Base-by-base conservation (phyloP, 163 green algal species). In the Volvox carteri region DNA sequence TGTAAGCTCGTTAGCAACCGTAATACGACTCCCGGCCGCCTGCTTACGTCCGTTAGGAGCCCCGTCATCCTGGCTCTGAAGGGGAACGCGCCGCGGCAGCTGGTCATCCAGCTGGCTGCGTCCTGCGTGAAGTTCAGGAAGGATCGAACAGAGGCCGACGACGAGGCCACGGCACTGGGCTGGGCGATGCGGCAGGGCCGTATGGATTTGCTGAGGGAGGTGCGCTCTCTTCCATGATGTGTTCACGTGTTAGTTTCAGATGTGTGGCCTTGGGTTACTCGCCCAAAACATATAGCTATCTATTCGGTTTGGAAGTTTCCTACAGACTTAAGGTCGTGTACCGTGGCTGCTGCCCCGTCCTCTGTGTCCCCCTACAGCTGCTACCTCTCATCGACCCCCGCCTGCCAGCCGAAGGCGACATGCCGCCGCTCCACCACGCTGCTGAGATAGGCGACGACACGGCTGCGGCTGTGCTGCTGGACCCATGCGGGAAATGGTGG, bases 391-490 rank as follows among this genome's bases (percentile, higher is more conserved):
- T 21, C 12, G 60, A 77, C 78, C 60, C 78, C 9, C n/a, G 30
- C 23, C 16, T 65, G 9, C 54, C 78, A 5, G 78, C 78, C 25
- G n/a, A 67, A 2, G 78, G 37, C 12, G 60, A 7, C 41, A 39
- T 86, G 78, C 41, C 78, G 14, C 78, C 60, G 14, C 78, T 86
- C 58, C 78, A 86, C 41, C 16, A 65, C 9, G 78, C 78, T 19
- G 78, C 60, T 21, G 16, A 44, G 42, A 19, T 16, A 41, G 78
- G 78, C n/a, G 41, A 67, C 58, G 16, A 23, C 0, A 25, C n/a
- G n/a, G 78, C 78, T 18, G 42, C 28, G 14, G 30, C n/a, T 39
- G 41, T 28, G 28, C n/a, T 76, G 39, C 58, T 86, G 54, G 30
- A 67, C n/a, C 9, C 41, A 0, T 12, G 23, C 18, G 77, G 41